Percentiles rank a stretch among this genome's conserved stretches.
These are phyloP conservation scores for Colletotrichum filicis DNA, from an alignment of 2,329 filamentous ascomycete species.

Conservation along the genomic window DNA sequence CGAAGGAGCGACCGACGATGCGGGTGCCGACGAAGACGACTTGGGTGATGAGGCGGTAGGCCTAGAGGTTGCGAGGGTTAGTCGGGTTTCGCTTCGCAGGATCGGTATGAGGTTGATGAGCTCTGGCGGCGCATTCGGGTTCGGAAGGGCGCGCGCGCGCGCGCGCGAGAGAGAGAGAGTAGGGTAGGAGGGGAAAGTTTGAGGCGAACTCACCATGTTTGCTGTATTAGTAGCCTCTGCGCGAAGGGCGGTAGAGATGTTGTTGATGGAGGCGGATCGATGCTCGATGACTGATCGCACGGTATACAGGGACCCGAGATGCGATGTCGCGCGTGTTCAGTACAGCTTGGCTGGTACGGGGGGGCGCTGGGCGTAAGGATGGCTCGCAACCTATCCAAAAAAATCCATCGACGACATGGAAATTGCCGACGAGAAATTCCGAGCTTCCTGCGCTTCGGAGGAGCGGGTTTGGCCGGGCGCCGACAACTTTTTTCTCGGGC, in stretches of 20 bases:
- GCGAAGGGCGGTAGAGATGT: not conserved
- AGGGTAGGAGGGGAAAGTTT: not conserved
- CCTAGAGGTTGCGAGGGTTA: conserved; percentile 17
- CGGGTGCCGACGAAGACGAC: conserved; percentile 91
- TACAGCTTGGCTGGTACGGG: conserved; percentile 12
- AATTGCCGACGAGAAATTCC: conserved; percentile 34
- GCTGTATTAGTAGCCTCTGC: conserved; percentile 18
- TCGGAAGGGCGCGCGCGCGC: not conserved
- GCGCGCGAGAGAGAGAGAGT: no score
- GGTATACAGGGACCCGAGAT: not conserved
- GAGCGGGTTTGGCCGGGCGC: conserved; percentile 17
- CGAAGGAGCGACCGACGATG: conserved; percentile 91
- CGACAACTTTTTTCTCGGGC: not conserved
- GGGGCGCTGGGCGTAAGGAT: not conserved
- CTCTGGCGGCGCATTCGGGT: conserved; percentile 13
- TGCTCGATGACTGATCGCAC: not conserved
- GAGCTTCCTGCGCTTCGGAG: conserved; percentile 2
- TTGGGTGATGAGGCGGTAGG: conserved; percentile 76
- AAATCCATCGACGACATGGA: conserved; percentile 24
- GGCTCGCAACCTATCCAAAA: conserved; percentile 19
- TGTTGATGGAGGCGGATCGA: not conserved
- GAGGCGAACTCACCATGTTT: conserved; percentile 32
- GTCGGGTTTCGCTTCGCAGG: not conserved
- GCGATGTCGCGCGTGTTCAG: conserved; percentile 20
- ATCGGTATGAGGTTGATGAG: not conserved